Evolutionary conservation across 2,329 filamentous ascomycete species (phyloP).

Genomic region (Neonectria neomacrospora): DNA sequence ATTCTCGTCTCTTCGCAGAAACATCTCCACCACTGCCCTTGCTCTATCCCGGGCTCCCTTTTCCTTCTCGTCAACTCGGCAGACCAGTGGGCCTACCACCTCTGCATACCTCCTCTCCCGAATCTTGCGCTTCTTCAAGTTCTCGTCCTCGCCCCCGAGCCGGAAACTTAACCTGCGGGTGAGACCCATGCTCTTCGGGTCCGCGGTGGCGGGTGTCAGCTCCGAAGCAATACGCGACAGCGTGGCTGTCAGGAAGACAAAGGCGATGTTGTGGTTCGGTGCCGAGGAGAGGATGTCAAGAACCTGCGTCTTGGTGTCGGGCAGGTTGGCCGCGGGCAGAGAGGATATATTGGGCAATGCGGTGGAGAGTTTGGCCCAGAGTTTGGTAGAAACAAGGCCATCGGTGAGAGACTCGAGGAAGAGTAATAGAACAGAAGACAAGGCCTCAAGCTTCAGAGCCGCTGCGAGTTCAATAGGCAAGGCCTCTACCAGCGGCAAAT

Average conservation of each 20-base stretch:
- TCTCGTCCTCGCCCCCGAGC: slow-evolving; percentile 46
- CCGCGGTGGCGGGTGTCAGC: slow-evolving; percentile 54
- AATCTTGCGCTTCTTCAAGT: slow-evolving; percentile 60
- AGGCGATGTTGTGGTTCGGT: slow-evolving; percentile 86
- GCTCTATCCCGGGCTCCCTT: slow-evolving; percentile 72
- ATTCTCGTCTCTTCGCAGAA: slow-evolving; percentile 55
- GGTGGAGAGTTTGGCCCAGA: slow-evolving; percentile 77
- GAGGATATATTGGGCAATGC: slow-evolving; percentile 58
- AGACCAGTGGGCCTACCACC: slow-evolving; percentile 72
- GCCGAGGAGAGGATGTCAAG: slow-evolving; percentile 79
- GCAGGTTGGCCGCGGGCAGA: slow-evolving; percentile 43
- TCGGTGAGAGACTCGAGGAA: slow-evolving; percentile 83
- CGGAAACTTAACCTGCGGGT: slow-evolving; percentile 61
- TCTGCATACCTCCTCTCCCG: slow-evolving; percentile 72
- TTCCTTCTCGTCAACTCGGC: slow-evolving; percentile 67
- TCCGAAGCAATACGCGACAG: slow-evolving; percentile 66
- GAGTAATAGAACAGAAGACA: slow-evolving; percentile 75
- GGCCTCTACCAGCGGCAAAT: slow-evolving; percentile 67
- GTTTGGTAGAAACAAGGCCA: slow-evolving; percentile 75
- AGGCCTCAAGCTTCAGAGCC: slow-evolving; percentile 76
- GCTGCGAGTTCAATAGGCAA: slow-evolving; percentile 73
- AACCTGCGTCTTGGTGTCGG: slow-evolving; percentile 62
- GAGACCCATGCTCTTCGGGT: slow-evolving; percentile 45
- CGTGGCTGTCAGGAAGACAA: slow-evolving; percentile 87
- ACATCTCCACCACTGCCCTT: slow-evolving; percentile 75